Conservation (phyloP, 805 yeast species). For the Wickerhamiella shivajii region DNA sequence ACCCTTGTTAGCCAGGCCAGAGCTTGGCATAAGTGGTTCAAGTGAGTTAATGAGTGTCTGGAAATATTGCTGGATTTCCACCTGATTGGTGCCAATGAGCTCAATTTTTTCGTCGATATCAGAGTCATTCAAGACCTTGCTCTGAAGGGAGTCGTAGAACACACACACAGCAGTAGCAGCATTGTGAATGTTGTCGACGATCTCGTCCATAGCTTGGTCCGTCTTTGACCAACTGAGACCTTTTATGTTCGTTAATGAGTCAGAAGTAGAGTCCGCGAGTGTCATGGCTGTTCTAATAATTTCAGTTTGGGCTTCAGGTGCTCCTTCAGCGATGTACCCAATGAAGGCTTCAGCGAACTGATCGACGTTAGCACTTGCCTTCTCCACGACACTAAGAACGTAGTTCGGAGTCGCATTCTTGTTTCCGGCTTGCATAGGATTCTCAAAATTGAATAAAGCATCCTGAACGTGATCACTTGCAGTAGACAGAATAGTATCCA, state of each 20-base stretch:
- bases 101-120: slow-evolving; percentile 51
- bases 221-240: slow-evolving; percentile 46
- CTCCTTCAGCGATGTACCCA: slow-evolving; percentile 62
- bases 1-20: slow-evolving; percentile 19
- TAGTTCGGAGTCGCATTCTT: slow-evolving; percentile 60
- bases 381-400: slow-evolving; percentile 52
- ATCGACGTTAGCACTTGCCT: slow-evolving; percentile 54
- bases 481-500: slow-evolving; percentile 55
- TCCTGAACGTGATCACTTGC: slow-evolving; percentile 65
- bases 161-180: slow-evolving; percentile 46
- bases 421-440: slow-evolving; percentile 75
- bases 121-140: slow-evolving; percentile 36
- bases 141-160: slow-evolving; percentile 45
- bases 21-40: slow-evolving; percentile 41
- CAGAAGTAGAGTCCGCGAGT: slow-evolving; percentile 47
- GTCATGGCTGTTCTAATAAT: slow-evolving; percentile 49
- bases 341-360: slow-evolving; percentile 71
- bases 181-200: slow-evolving; percentile 43
- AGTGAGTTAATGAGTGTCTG: slow-evolving; percentile 42
- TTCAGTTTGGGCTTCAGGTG: slow-evolving; percentile 34
- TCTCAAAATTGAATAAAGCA: slow-evolving; percentile 48
- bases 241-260: slow-evolving; percentile 50
- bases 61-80: slow-evolving; percentile 56
- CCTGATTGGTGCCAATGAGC: slow-evolving; percentile 57
- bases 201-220: slow-evolving; percentile 45